A percentile compares a stretch with the other conserved stretches of the same genome.
Evolutionary conservation across 2,329 filamentous ascomycete genomes (phyloP).

Genomic region (Xylaria sp.): DNA sequence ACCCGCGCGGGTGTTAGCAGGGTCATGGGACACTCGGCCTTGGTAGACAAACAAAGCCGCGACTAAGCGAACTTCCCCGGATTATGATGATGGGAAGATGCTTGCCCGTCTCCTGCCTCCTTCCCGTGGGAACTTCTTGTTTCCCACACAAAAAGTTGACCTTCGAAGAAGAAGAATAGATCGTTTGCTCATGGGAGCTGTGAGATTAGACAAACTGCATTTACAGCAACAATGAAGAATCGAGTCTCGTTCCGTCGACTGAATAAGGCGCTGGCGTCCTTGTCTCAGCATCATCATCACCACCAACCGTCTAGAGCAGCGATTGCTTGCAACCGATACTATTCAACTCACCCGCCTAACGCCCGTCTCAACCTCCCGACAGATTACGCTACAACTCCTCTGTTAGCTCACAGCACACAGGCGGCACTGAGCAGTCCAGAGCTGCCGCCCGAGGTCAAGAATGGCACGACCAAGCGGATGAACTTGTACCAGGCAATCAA

Average conservation of each 20-base stretch:
- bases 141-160: background rate
- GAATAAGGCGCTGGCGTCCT: constrained; percentile 20
- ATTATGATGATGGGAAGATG: constrained; percentile 17
- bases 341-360: constrained; percentile 54
- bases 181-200: constrained; percentile 15
- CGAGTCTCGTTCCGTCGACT: constrained; percentile 22
- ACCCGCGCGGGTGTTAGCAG: constrained; percentile 15
- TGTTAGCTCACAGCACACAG: constrained; percentile 76
- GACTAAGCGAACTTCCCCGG: constrained; percentile 25
- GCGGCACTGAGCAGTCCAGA: constrained; percentile 66
- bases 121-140: background rate
- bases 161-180: constrained; percentile 5
- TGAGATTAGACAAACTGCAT: constrained; percentile 5
- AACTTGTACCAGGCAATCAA: constrained; percentile 96
- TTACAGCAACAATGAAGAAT: constrained; percentile 23
- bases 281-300: background rate
- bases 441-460: constrained; percentile 59
- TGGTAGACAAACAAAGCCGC: constrained; percentile 23
- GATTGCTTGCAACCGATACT: constrained; percentile 27
- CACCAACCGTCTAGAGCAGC: constrained; percentile 3
- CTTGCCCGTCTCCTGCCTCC: background rate
- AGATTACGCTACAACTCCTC: constrained; percentile 76
- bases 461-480: constrained; percentile 73
- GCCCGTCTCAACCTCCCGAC: constrained; percentile 75
- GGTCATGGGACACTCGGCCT: constrained; percentile 9